Conservation (phyloP, 2,329 filamentous ascomycete species). For the Ceratocystis lukuohia region DNA sequence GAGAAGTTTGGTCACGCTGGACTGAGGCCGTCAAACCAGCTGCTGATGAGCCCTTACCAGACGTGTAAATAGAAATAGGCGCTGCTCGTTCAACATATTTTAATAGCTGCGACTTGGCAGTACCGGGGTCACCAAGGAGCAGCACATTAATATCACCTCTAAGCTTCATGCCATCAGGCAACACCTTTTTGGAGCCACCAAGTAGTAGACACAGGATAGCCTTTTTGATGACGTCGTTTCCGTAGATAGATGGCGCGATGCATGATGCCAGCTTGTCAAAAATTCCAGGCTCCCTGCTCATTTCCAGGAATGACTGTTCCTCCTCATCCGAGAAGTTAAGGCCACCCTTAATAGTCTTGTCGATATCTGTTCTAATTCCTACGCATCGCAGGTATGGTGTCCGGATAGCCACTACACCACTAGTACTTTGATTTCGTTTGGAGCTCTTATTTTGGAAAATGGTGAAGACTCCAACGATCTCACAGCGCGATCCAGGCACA, state of each 20-base stretch:
- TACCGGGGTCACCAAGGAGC: constrained; percentile 91
- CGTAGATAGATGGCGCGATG: constrained; percentile 95
- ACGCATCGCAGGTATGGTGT: constrained; percentile 90
- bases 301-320: constrained; percentile 86
- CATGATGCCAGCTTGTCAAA: constrained; percentile 82
- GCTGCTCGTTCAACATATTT: constrained; percentile 97
- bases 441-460: constrained; percentile 84
- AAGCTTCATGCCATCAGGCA: constrained; percentile 94
- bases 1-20: constrained; percentile 77
- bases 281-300: constrained; percentile 83
- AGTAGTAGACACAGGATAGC: constrained; percentile 86
- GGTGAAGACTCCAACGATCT: constrained; percentile 92
- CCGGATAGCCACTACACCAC: constrained; percentile 80
- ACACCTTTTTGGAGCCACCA: constrained; percentile 92
- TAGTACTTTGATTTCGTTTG: constrained; percentile 57
- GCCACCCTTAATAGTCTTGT: constrained; percentile 75
- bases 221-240: constrained; percentile 93
- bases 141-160: constrained; percentile 97
- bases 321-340: constrained; percentile 85
- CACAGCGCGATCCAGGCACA: constrained; percentile 87
- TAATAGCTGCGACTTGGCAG: constrained; percentile 88
- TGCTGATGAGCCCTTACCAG: constrained; percentile 92
- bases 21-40: constrained; percentile 96
- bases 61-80: constrained; percentile 96
- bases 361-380: constrained; percentile 79